These are phyloP conservation scores for Cardamine resedifolia DNA, from an alignment of 345 rosid species.

Conservation along the genomic window DNA sequence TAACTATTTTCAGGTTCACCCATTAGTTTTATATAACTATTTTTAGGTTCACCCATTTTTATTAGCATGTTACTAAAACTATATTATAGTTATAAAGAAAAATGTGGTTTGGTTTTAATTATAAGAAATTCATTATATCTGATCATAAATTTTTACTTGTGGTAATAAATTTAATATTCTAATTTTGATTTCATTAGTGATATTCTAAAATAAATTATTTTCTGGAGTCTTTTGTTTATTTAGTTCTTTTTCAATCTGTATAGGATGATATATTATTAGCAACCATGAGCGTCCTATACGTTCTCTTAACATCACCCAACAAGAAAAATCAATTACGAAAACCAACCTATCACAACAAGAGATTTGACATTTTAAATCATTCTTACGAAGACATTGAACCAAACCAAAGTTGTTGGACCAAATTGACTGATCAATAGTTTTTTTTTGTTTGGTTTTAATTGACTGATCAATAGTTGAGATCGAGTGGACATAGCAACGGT, in stretches of 20 bases:
- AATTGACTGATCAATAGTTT: constrained; percentile 27
- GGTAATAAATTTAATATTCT: neutral
- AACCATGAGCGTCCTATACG: constrained; percentile 5
- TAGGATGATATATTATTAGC: neutral
- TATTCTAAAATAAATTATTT: neutral
- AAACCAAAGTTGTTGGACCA: constrained; percentile 35
- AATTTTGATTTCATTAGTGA: neutral
- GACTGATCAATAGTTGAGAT: constrained; percentile 31
- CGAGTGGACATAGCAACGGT: constrained; percentile 37
- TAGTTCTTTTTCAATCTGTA: neutral
- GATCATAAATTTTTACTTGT: neutral
- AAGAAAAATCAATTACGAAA: constrained; percentile 26
- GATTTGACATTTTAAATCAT: constrained; percentile 24
- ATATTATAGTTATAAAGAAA: neutral
- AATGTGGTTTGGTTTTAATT: neutral
- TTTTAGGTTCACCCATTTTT: neutral
- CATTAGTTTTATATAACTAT: neutral
- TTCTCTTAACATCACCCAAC: constrained; percentile 27
- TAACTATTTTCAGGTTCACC: neutral
- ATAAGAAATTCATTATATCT: neutral
- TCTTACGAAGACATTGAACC: constrained; percentile 20
- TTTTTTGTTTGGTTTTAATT: neutral
- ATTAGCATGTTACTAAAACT: neutral
- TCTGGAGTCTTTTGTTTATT: neutral
- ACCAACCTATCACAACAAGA: constrained; percentile 25